These are phyloP conservation scores for Acanthamoeba triangularis DNA, from an alignment of 208 protist species.

Conservation along the genomic window DNA sequence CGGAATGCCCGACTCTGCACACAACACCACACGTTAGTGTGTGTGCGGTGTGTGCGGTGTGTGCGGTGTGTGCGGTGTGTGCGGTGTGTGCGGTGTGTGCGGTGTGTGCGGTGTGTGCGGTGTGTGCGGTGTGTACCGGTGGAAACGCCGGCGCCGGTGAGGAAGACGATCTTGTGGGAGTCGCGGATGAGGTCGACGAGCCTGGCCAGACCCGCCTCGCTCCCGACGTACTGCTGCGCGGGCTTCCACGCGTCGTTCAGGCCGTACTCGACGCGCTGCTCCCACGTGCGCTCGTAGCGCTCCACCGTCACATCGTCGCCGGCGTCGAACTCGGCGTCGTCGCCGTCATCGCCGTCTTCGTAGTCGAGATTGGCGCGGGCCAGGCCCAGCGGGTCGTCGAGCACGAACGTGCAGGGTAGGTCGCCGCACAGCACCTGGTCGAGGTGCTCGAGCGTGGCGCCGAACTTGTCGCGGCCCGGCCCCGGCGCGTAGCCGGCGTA, in stretches of 20 bases:
- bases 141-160: slow-evolving; percentile 67
- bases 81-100: not conserved
- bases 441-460: not conserved
- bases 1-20: slow-evolving; percentile 66
- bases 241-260: slow-evolving; percentile 61
- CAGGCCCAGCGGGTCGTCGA: slow-evolving; percentile 64
- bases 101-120: too few species aligned
- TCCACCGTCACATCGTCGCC: not conserved
- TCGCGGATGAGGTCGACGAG: slow-evolving; percentile 43
- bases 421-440: slow-evolving; percentile 46
- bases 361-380: slow-evolving; percentile 15
- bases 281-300: slow-evolving; percentile 63
- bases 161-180: slow-evolving; percentile 58
- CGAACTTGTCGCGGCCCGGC: slow-evolving; percentile 19
- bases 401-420: slow-evolving; percentile 62
- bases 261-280: slow-evolving; percentile 67
- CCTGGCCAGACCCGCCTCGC: not conserved
- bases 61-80: not conserved
- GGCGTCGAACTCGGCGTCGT: slow-evolving; percentile 6
- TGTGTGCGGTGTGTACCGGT: not conserved
- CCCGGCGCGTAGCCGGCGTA: slow-evolving; percentile 72
- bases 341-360: slow-evolving; percentile 46
- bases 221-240: slow-evolving; percentile 30
- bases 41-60: too few species aligned
- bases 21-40: not conserved